phyloP scores from a whole-genome alignment of 331 rosid species.

The Pyrus hybrid region DNA sequence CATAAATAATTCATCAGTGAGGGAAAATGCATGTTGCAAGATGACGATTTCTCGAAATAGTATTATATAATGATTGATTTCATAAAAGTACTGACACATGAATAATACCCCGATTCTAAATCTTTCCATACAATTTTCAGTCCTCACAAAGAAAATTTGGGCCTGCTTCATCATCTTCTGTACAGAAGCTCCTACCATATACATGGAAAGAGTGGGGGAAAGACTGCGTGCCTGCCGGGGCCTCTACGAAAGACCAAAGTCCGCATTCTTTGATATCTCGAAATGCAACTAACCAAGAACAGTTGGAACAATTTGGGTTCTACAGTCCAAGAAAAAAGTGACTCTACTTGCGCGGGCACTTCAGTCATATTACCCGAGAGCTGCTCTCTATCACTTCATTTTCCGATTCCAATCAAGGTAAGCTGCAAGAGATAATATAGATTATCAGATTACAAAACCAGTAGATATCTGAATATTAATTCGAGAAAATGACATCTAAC shows the following conservation, averaged over 20 bases:
- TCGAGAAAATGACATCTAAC: neutral
- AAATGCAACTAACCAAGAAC: neutral
- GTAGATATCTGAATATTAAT: neutral
- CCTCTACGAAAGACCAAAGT: neutral
- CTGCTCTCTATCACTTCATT: slow-evolving; percentile 14
- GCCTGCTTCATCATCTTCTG: neutral
- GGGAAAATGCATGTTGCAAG: neutral
- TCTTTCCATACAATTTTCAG: neutral
- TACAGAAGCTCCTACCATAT: neutral
- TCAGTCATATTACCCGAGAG: neutral
- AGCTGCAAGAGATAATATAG: slow-evolving; percentile 30
- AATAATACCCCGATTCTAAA: neutral
- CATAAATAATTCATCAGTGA: no score
- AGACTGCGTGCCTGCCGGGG: neutral
- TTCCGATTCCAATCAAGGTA: slow-evolving; percentile 47
- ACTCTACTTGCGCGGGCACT: neutral
- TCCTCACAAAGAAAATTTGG: neutral
- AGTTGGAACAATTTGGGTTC: neutral
- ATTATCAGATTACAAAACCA: neutral
- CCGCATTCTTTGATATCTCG: neutral
- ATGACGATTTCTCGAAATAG: neutral
- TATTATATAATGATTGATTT: neutral
- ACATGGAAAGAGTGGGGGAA: neutral
- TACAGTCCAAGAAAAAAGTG: neutral
- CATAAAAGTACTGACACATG: neutral